Evolutionary conservation across 768 basidiomycete genomes (phyloP).

Genomic region (Terana coerulea): DNA sequence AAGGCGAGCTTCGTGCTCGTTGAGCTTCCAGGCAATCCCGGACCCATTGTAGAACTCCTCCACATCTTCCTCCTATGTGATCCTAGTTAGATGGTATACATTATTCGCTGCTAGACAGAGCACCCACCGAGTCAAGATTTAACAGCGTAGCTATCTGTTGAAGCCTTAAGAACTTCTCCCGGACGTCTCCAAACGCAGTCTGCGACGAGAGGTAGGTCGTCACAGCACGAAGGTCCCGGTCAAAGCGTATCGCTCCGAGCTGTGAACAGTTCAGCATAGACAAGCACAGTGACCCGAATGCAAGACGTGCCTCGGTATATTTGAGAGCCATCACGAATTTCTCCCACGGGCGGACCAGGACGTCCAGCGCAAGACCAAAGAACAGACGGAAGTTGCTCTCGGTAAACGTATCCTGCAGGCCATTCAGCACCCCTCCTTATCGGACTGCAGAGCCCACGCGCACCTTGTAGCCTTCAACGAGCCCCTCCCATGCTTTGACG

Average conservation of each 20-base stretch:
- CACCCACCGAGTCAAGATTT: slow-evolving; percentile 76
- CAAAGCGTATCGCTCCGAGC: slow-evolving; percentile 95
- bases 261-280: slow-evolving; percentile 29
- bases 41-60: slow-evolving; percentile 94
- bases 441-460: neutral
- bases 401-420: slow-evolving; percentile 72
- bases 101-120: neutral
- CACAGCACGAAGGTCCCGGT: slow-evolving; percentile 85
- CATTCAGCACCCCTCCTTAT: neutral
- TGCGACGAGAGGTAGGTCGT: slow-evolving; percentile 83
- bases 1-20: slow-evolving; percentile 68
- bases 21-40: slow-evolving; percentile 86
- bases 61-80: slow-evolving; percentile 88
- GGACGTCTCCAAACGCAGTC: slow-evolving; percentile 82
- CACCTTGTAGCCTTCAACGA: slow-evolving; percentile 88
- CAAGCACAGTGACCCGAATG: neutral
- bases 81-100: slow-evolving; percentile 6
- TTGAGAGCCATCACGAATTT: slow-evolving; percentile 75
- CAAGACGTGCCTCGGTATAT: slow-evolving; percentile 74
- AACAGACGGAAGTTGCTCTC: slow-evolving; percentile 85
- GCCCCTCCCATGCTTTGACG: slow-evolving; percentile 78
- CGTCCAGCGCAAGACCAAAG: slow-evolving; percentile 82
- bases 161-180: slow-evolving; percentile 88
- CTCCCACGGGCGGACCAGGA: slow-evolving; percentile 94
- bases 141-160: slow-evolving; percentile 92